Base-by-base conservation (phyloP, 2,329 filamentous ascomycete genomes). In the Juglanconis sp. region DNA sequence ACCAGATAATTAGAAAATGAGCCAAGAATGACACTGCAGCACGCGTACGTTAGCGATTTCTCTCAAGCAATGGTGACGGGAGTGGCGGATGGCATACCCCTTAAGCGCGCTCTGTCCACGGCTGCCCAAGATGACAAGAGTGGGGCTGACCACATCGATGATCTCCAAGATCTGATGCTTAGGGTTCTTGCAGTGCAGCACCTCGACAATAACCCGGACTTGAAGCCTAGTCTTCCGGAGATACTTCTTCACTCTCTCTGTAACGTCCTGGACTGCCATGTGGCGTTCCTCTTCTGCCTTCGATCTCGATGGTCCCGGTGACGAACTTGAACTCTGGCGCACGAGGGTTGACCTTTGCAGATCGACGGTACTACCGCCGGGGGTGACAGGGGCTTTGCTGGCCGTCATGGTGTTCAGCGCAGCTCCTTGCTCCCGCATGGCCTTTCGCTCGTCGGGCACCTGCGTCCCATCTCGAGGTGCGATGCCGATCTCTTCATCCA, bases 1-100 rank as follows among this genome's bases (percentile, higher is more conserved):
- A 99, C 93, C 7, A 99, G 82, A 70, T 99, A 99, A 72, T 98
- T 98, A 63, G 91, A 96, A 75, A 99, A 98, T 0, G 93, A 97
- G 32, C 95, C 95, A 35, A 99, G 83, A 63, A 99, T 88, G 30
- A 97, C 94, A 71, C 93, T 96, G 67, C 52, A 38, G 7, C 24
- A 38, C 5, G 32, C 15, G 40, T 24, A 51, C n/a, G 71, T 80
- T 70, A 77, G 73, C 47, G 36, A 4, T 5, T 4, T 46, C 35
- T 36, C 56, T 52, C 5, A 50, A 24, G 53, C 15, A 49, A 34
- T 15, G 32, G 17, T 40, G 34, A 53, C 13, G 38, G 34, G 31
- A 38, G 7, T 53, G 9, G 24, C 31, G 38, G 35, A 67, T 32
- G 55, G 77, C 88, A 77, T 80, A 94, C 91, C 92, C 94, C 75